Evolutionary conservation across 768 basidiomycete species (phyloP), one percentile per base, ranked within the genome.

Genomic region (Lentinus brumalis): DNA sequence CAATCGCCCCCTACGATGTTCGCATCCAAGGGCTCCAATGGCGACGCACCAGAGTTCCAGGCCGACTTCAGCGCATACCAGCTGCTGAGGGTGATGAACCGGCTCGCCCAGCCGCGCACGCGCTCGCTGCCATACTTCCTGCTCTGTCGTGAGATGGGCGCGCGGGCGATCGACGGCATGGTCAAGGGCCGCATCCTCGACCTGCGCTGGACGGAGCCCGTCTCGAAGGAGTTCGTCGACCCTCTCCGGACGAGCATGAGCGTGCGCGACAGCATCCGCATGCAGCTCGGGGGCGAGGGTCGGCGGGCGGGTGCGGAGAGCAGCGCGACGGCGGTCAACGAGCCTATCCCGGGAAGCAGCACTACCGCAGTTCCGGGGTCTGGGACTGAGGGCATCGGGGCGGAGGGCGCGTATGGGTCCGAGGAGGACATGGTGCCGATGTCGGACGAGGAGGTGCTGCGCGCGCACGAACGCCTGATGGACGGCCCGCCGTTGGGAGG

Each of bases 81-180:
- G 66, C 79, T 94, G 14, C 79, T 94, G 61, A 87, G 86, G 66
- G 91, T 94, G 51, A 92, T 92, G 89, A 84, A 84, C 66, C 83
- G 90, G 52, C 79, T 94, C 59, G 85, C 87, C 31, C 84, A 86
- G 65, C 81, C 82, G 0, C 83, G 83, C 46, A 81, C 84, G 52
- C 81, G 77, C 11, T 85, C 87, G 62, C 77, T 94, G 52, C 83
- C 89, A 2, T 94, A 94, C 72, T 94, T 94, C 73, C 76, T 87
- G 62, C 80, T 94, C 14, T 94, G 91, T 67, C 81, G 90, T 42
- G 91, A 94, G 71, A 75, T 94, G n/a, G 92, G 92, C 3, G 90
- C 90, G 49, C 80, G 85, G 9, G 89, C 89, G 5, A 89, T 94
- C 8, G 92, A 94, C 69, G 91, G 89, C 30, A 89, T 94, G 90